Evolutionary conservation across 2,329 filamentous ascomycete genomes (phyloP).

Genomic region (Aureobasidium sp.): DNA sequence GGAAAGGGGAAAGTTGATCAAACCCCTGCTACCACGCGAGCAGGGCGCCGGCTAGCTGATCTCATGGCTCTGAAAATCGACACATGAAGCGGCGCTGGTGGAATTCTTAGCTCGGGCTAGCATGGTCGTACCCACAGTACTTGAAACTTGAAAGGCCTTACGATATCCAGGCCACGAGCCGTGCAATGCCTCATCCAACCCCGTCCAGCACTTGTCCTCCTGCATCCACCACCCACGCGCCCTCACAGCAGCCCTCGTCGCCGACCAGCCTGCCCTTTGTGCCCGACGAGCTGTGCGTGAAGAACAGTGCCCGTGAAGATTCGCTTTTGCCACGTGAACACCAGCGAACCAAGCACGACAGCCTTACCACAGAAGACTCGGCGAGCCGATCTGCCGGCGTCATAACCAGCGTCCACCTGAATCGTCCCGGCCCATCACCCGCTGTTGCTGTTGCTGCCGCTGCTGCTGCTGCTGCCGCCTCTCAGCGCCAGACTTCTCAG

Average conservation of each 20-base stretch:
- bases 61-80: slow-evolving; percentile 12
- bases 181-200: slow-evolving; percentile 15
- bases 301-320: neutral
- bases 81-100: slow-evolving; percentile 9
- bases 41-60: slow-evolving; percentile 11
- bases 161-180: slow-evolving; percentile 11
- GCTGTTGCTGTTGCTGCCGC: neutral
- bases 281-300: neutral
- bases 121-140: slow-evolving; percentile 15
- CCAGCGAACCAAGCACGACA: slow-evolving; percentile 9
- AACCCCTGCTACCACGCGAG: slow-evolving; percentile 12
- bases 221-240: slow-evolving; percentile 1
- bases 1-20: slow-evolving; percentile 1
- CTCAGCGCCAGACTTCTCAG: neutral
- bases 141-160: slow-evolving; percentile 15
- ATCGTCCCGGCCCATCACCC: neutral
- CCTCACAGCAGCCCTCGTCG: neutral
- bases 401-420: neutral
- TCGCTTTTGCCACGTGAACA: neutral
- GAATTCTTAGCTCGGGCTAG: slow-evolving; percentile 13
- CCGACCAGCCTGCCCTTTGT: neutral
- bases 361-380: slow-evolving; percentile 4
- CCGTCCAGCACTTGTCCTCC: slow-evolving; percentile 7
- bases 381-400: slow-evolving; percentile 9
- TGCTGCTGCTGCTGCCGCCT: neutral